Evolutionary conservation across 257 asterid genomes (phyloP), one percentile per base, ranked within the genome.

Genomic region (Capsicum pubescens): DNA sequence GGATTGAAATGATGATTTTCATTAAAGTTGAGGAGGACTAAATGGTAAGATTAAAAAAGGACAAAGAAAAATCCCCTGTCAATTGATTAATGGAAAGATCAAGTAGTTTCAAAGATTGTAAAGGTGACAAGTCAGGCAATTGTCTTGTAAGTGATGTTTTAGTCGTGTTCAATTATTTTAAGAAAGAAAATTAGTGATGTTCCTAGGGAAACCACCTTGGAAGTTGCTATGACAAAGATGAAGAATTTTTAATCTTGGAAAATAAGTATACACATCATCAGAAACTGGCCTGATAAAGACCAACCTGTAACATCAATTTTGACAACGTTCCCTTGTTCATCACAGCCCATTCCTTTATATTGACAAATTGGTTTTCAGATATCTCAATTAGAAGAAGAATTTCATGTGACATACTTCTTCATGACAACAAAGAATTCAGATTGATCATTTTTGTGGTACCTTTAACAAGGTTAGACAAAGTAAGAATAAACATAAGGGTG

Each of bases 31-130:
- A 26, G 32, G 32, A 26, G 32, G 32, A 26, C 32, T 26, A 87
- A 93, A 61, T 78, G 9, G 95, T 90, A 79, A 96, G 95, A 46
- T 92, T 94, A 42, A 90, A 71, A 72, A 93, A 21, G 2, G 98
- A 96, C 81, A 90, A 15, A 11, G 99, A 98, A 85, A 94, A 94
- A 42, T 90, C 83, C 9, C 99, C 98, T 0, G 89, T 77, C 44
- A 96, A 92, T 39, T 10, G 76, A 86, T 94, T 96, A 44, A 84
- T 67, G 0, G 99, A 96, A 59, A 96, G 93, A 72, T 96, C 97
- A 26, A 94, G 93, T 13, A 87, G 10, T 71, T 70, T 87, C 72
- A 96, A 58, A 26, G 91, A 87, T 9, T 64, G 59, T 85, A 95
- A 56, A 14, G 89, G 88, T 13, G 99, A 90, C 64, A 94, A 90